These are phyloP conservation scores for Colletotrichum tamarilloi DNA, from an alignment of 2,329 filamentous ascomycete genomes.

Conservation along the genomic window DNA sequence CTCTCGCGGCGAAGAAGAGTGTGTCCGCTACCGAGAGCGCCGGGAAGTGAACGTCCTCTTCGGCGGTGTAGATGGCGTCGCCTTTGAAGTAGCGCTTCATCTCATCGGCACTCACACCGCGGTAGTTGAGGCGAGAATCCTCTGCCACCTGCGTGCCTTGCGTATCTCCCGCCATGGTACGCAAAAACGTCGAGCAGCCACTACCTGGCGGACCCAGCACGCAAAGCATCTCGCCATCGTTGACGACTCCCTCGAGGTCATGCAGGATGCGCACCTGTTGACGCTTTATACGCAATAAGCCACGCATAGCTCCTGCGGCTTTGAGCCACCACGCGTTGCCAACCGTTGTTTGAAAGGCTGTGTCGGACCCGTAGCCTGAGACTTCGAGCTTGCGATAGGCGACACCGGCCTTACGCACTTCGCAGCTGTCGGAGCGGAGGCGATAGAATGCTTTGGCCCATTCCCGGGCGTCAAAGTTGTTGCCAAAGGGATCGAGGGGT, in stretches of 20 bases:
- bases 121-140: slow-evolving; percentile 28
- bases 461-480: slow-evolving; percentile 59
- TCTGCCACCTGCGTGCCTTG: slow-evolving; percentile 61
- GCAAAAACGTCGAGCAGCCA: slow-evolving; percentile 77
- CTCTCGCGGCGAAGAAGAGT: slow-evolving; percentile 69
- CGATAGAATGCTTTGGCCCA: slow-evolving; percentile 45
- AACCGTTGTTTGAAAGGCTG: slow-evolving; percentile 21
- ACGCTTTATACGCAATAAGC: slow-evolving; percentile 28
- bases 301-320: slow-evolving; percentile 35
- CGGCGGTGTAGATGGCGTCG: slow-evolving; percentile 75
- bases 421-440: slow-evolving; percentile 40
- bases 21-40: slow-evolving; percentile 70
- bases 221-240: slow-evolving; percentile 66
- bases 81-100: slow-evolving; percentile 52
- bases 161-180: slow-evolving; percentile 72
- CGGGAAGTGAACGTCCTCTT: slow-evolving; percentile 73
- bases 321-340: slow-evolving; percentile 40
- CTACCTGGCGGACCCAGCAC: slow-evolving; percentile 65
- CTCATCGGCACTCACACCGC: slow-evolving; percentile 30
- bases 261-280: slow-evolving; percentile 59
- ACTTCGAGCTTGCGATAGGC: slow-evolving; percentile 59
- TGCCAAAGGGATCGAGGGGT: slow-evolving; percentile 58
- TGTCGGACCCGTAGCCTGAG: slow-evolving; percentile 24
- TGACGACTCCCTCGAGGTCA: slow-evolving; percentile 61
- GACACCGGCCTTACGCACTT: slow-evolving; percentile 45